Evolutionary conservation across 345 rosid genomes (phyloP).

Genomic region (Murraya paniculata): DNA sequence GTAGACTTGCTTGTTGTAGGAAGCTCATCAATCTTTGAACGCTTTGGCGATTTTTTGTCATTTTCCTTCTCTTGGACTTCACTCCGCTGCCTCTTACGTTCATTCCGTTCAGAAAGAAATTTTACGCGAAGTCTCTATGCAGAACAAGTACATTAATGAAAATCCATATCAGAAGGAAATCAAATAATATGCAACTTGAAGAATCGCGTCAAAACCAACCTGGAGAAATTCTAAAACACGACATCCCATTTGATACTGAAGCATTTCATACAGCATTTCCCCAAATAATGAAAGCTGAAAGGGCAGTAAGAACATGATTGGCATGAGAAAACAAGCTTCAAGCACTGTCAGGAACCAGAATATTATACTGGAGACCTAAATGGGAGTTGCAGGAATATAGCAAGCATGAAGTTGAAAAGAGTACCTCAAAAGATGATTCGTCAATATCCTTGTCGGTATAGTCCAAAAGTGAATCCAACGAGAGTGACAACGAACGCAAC

Average conservation of each 20-base stretch:
- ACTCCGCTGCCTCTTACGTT: conserved; percentile 68
- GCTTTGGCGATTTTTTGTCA: conserved; percentile 47
- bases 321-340: conserved; percentile 10
- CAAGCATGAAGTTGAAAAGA: conserved; percentile 9
- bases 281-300: conserved; percentile 93
- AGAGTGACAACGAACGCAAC: conserved; percentile 75
- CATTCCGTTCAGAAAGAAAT: conserved; percentile 69
- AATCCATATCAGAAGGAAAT: conserved; percentile 3
- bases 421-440: conserved; percentile 93
- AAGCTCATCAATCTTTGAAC: conserved; percentile 50
- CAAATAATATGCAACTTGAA: background rate
- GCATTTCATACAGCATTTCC: conserved; percentile 86
- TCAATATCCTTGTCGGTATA: conserved; percentile 87
- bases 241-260: conserved; percentile 92
- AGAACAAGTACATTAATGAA: conserved; percentile 4
- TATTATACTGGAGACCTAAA: background rate
- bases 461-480: conserved; percentile 90
- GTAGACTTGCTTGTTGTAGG: conserved; percentile 41
- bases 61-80: conserved; percentile 47
- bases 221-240: conserved; percentile 73
- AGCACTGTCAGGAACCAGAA: background rate
- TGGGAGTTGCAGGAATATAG: background rate
- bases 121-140: conserved; percentile 63
- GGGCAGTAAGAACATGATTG: background rate
- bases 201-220: conserved; percentile 41